A percentile compares a stretch with the other conserved stretches of the same genome.
These are phyloP conservation scores for Nephelium lappaceum DNA, from an alignment of 345 rosid genomes.

Conservation along the genomic window DNA sequence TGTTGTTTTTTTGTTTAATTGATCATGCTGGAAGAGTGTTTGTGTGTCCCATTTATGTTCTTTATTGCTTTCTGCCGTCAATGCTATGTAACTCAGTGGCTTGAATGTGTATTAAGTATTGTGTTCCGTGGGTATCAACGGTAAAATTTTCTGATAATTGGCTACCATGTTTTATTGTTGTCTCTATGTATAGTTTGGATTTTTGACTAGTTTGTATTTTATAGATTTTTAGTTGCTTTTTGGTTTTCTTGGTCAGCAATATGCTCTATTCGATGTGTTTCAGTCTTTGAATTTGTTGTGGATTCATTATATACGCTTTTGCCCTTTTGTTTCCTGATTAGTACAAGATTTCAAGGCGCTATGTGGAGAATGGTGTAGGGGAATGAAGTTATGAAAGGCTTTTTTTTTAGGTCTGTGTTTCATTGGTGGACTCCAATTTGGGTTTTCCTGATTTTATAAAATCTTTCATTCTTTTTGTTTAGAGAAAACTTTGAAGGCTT, in stretches of 20 bases:
- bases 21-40: not conserved
- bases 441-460: not conserved
- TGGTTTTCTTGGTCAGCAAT: not conserved
- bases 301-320: not conserved
- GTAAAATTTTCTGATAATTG: not conserved
- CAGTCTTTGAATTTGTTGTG: not conserved
- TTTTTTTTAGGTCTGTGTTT: too few species aligned
- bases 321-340: not conserved
- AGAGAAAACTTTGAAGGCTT: slow-evolving; percentile 71
- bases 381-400: not conserved
- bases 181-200: not conserved
- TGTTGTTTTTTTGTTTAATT: not conserved
- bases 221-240: not conserved
- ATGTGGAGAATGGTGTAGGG: not conserved
- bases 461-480: not conserved
- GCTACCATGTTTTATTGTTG: not conserved
- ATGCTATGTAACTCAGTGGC: not conserved
- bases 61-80: not conserved
- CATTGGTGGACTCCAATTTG: not conserved
- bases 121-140: not conserved
- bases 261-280: not conserved
- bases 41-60: not conserved
- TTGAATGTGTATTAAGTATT: not conserved
- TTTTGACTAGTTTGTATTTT: not conserved
- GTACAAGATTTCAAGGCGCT: not conserved